phyloP scores from a whole-genome alignment of 495 filamentous ascomycete species.

The Penicillium cataractarum region DNA sequence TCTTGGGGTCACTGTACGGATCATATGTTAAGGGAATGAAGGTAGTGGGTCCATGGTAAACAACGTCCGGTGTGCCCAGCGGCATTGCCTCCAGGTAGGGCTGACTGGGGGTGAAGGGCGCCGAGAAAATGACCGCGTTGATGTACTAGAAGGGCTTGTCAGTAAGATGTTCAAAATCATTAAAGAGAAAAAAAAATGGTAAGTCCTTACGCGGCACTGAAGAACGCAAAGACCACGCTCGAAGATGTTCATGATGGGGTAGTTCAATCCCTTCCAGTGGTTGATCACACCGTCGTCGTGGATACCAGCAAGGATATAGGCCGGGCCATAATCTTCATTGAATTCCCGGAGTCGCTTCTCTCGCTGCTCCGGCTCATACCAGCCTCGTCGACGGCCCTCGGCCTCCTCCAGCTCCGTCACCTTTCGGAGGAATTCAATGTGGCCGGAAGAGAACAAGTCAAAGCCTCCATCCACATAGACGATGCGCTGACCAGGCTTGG shows the following conservation, averaged over 20 bases:
- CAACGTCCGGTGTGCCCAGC: conserved; percentile 71
- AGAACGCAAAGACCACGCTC: conserved; percentile 94
- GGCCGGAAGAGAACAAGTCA: conserved; percentile 94
- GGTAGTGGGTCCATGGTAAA: conserved; percentile 93
- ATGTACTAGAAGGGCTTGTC: conserved; percentile 65
- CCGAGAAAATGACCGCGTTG: conserved; percentile 82
- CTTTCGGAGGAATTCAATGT: conserved; percentile 88
- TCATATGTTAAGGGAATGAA: conserved; percentile 89
- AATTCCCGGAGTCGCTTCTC: conserved; percentile 61
- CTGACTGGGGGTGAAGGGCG: conserved; percentile 80
- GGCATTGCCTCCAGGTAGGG: conserved; percentile 76
- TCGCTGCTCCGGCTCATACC: conserved; percentile 67
- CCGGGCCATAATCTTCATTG: conserved; percentile 74
- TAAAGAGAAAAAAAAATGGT: background rate
- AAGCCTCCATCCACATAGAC: conserved; percentile 97
- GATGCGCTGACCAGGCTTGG: conserved; percentile 76
- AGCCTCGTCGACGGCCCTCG: conserved; percentile 64
- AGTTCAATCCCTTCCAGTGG: conserved; percentile 93
- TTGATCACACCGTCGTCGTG: conserved; percentile 96
- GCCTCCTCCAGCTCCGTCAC: conserved; percentile 73
- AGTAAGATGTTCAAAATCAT: conserved; percentile 18
- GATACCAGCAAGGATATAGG: conserved; percentile 86
- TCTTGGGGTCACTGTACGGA: conserved; percentile 78
- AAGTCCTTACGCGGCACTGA: conserved; percentile 76
- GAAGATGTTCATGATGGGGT: conserved; percentile 99